These are phyloP conservation scores for Emmonsiellopsis sp. DNA, from an alignment of 2,329 filamentous ascomycete species.

Conservation along the genomic window DNA sequence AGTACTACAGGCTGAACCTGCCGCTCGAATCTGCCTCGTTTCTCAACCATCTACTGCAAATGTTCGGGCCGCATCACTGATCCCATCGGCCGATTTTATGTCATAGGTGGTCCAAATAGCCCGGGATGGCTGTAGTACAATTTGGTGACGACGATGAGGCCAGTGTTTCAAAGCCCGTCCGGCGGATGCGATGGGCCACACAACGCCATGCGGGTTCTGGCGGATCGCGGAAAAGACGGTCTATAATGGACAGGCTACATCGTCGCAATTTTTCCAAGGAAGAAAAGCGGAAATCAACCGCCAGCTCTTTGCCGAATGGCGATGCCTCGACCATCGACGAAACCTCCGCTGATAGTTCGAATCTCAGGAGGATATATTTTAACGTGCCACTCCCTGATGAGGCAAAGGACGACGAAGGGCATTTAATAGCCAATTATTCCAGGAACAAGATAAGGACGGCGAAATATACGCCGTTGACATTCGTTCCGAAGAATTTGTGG, in stretches of 20 bases:
- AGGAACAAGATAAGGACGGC: constrained; percentile 97
- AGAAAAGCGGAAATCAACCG: constrained; percentile 53
- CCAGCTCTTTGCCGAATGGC: constrained; percentile 26
- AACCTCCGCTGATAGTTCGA: constrained; percentile 25
- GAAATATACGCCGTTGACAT: constrained; percentile 92
- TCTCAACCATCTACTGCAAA: not conserved
- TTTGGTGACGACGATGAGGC: constrained; percentile 23
- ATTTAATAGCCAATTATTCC: constrained; percentile 59
- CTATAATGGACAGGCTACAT: constrained; percentile 68
- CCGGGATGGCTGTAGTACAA: constrained; percentile 29
- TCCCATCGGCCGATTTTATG: constrained; percentile 7
- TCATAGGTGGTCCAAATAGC: constrained; percentile 7
- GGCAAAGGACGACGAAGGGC: constrained; percentile 71
- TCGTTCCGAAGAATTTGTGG: constrained; percentile 93
- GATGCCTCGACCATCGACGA: constrained; percentile 11
- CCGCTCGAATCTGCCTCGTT: not conserved
- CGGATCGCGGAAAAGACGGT: constrained; percentile 68
- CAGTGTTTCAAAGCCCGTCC: constrained; percentile 53
- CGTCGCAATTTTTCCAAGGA: constrained; percentile 53
- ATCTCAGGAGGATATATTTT: constrained; percentile 64
- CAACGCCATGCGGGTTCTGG: constrained; percentile 69
- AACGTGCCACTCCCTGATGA: constrained; percentile 69
- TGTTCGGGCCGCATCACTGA: constrained; percentile 3
- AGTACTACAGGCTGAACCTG: not conserved
- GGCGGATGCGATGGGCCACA: constrained; percentile 93